Evolutionary conservation across 306 rosid species (phyloP).

Genomic region (Ormosia semicastrata): DNA sequence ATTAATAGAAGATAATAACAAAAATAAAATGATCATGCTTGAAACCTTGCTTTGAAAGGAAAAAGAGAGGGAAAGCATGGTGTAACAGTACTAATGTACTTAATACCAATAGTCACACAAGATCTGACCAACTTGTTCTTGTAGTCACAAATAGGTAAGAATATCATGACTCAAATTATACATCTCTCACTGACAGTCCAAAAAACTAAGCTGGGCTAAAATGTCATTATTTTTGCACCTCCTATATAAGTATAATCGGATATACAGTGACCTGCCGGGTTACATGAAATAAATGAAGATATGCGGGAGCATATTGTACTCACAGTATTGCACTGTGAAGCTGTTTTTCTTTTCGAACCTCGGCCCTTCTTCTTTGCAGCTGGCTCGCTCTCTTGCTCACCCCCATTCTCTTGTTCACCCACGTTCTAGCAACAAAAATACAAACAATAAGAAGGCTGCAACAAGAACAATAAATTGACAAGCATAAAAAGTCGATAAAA

Average conservation of each 20-base stretch:
- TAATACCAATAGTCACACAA: slow-evolving; percentile 4
- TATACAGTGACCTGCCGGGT: not conserved
- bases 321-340: slow-evolving; percentile 62
- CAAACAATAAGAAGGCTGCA: slow-evolving; percentile 9
- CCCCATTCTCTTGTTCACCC: slow-evolving; percentile 45
- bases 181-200: not conserved
- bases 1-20: not conserved
- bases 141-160: not conserved
- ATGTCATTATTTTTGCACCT: not conserved
- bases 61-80: not conserved
- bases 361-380: slow-evolving; percentile 55
- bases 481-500: not conserved
- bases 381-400: slow-evolving; percentile 44
- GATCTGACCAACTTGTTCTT: not conserved
- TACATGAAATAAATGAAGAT: not conserved
- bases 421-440: slow-evolving; percentile 49
- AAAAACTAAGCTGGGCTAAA: not conserved
- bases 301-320: slow-evolving; percentile 23
- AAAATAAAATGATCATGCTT: not conserved
- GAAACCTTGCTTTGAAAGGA: not conserved
- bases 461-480: not conserved
- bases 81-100: not conserved
- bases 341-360: slow-evolving; percentile 70
- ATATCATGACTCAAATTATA: not conserved
- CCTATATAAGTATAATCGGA: not conserved